phyloP scores from a whole-genome alignment of 345 rosid species.

The Rhizophora apiculata region DNA sequence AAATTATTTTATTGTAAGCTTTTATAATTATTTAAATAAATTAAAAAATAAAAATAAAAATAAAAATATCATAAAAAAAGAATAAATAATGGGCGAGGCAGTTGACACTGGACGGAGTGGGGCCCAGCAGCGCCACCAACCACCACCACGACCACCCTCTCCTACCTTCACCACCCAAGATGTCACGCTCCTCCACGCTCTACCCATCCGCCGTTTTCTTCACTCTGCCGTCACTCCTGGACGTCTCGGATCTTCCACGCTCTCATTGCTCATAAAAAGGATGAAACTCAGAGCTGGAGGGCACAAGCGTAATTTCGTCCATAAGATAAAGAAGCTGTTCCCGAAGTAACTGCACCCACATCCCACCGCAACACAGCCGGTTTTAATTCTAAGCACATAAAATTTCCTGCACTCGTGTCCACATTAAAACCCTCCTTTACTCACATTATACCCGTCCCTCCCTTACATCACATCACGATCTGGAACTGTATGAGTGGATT shows the following conservation, averaged over 20 bases:
- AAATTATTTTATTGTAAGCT: no score
- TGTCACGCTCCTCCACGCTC: conserved; percentile 18
- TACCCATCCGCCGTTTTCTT: background rate
- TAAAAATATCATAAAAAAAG: background rate
- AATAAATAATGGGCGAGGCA: background rate
- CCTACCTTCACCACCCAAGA: conserved; percentile 5
- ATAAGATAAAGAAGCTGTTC: conserved; percentile 28
- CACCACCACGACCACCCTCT: background rate
- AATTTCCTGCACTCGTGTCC: conserved; percentile 4
- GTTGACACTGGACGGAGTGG: background rate
- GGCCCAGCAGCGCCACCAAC: background rate
- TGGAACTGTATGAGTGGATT: background rate
- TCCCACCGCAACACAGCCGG: conserved; percentile 18
- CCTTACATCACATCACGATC: background rate
- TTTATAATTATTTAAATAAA: no score
- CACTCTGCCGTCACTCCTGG: conserved; percentile 3
- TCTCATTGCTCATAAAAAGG: background rate
- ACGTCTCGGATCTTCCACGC: conserved; percentile 8
- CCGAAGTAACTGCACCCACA: conserved; percentile 32
- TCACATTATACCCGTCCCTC: background rate
- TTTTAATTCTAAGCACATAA: background rate
- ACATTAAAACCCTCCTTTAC: background rate
- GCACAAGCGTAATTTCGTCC: conserved; percentile 11
- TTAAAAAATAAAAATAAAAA: background rate
- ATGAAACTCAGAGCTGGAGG: background rate